Evolutionary conservation across 345 rosid genomes (phyloP).

Genomic region (Laguncularia racemosa): DNA sequence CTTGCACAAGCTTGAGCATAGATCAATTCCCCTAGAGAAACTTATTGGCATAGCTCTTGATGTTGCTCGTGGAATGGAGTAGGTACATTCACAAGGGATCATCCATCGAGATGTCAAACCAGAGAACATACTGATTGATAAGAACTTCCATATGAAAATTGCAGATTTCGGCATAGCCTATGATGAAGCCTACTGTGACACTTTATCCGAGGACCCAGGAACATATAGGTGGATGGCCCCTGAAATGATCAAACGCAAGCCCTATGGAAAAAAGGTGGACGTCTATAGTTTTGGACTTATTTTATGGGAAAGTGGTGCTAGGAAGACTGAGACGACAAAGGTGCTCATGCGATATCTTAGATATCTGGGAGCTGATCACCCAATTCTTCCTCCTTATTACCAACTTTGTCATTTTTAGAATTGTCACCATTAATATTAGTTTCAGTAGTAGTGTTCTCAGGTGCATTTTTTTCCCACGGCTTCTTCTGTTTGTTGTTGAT

Average conservation of each 20-base stretch:
- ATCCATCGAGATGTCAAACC: slow-evolving; percentile 99
- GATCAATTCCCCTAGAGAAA: slow-evolving; percentile 56
- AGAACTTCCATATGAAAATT: slow-evolving; percentile 65
- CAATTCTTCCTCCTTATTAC: slow-evolving; percentile 19
- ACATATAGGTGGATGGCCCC: slow-evolving; percentile 99
- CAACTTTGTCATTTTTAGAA: slow-evolving; percentile 14
- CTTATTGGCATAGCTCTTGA: slow-evolving; percentile 61
- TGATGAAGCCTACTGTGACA: slow-evolving; percentile 76
- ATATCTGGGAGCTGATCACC: too few species aligned
- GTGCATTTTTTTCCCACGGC: slow-evolving; percentile 4
- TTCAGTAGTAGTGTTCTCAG: slow-evolving; percentile 17
- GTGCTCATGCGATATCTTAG: too few species aligned
- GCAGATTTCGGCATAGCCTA: slow-evolving; percentile 99
- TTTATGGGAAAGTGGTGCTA: slow-evolving; percentile 95
- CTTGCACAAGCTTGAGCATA: slow-evolving; percentile 88
- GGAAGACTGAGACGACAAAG: too few species aligned
- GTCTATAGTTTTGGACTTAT: slow-evolving; percentile 94
- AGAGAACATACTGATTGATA: slow-evolving; percentile 72
- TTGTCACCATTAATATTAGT: slow-evolving; percentile 20
- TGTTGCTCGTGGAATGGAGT: slow-evolving; percentile 89
- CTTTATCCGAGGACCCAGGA: slow-evolving; percentile 89
- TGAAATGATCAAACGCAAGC: slow-evolving; percentile 90
- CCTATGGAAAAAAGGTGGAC: slow-evolving; percentile 81
- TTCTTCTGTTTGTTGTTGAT: slow-evolving; percentile 2
- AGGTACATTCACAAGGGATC: slow-evolving; percentile 75